Base-by-base conservation (phyloP, 345 rosid species). In the Arabidopsis suecica region DNA sequence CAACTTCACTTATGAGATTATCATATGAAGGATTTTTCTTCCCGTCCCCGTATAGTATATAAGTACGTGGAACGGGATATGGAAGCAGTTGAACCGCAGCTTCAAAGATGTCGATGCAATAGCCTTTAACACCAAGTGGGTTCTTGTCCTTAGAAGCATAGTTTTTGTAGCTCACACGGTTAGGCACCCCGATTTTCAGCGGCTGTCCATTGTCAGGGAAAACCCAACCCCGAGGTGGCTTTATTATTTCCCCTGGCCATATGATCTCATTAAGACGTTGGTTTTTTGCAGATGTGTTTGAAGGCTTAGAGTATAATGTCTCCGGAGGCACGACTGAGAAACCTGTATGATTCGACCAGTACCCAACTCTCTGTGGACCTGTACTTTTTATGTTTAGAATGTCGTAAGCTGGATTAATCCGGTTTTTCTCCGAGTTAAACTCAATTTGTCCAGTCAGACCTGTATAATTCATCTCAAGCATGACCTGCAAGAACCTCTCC, bases 31-130 rank as follows among this genome's bases (percentile, higher is more conserved):
- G 99, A 69, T 85, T 92, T 69, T 72, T 65, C 69, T 80, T 65
- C 51, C 97, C 97, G 49, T 86, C 82, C 53, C 97, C 99, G 20
- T 73, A 82, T 49, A 88, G 60, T 23, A 90, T 62, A 74, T 86
- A 94, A 7, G 60, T 84, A 72, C 10, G 91, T 11, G 91, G 97
- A 57, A 91, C 97, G 8, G 96, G 85, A 85, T 95, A 91, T 6
- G 93, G 89, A 64, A 95, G 89, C 87, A 95, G 85, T 61, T 72
- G 82, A 58, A 95, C 50, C 5, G 97, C 99, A 38, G 93, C 89
- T 82, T 95, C 99, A 74, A 95, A 95, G 54, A 95, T 85, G 78
- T 95, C 99, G 11, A 95, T 89, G 71, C 97, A 87, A 73, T 74
- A 91, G 76, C 99, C 99, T 81, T 64, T 83, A 74, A 87, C 93